Base-by-base conservation (phyloP, 2,329 filamentous ascomycete species). In the Fusarium luffae region DNA sequence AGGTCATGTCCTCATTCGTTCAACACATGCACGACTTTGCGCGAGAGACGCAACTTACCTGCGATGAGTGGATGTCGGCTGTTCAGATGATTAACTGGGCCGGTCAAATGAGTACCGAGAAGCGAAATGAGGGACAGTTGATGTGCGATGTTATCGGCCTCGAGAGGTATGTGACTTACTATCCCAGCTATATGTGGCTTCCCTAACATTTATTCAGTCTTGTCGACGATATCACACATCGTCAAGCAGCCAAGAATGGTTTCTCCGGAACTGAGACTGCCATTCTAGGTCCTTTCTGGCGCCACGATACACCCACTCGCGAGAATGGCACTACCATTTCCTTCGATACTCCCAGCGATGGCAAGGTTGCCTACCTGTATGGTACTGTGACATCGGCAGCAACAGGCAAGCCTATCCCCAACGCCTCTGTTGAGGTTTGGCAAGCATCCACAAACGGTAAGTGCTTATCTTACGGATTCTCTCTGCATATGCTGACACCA, bases 201-300 rank as follows among this genome's bases (percentile, higher is more conserved):
- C 25, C 9, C 27, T 59, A 34, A 73, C 28, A 4, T 5, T 16
- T 2, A 4, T 11, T 0, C 54, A 85, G 83, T 21, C 86, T 92
- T 6, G 92, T 94, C 48, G 93, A 95, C 78, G 92, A 95, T 77
- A 95, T 96, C 75, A 93, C 91, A 58, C 91, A 89, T 81, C 89
- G 88, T 52, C 69, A 75, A 18, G 85, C 85, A 51, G 82, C 85
- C 56, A 81, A 81, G 52, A 73, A 75, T 37, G 67, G 76, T 41
- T 81, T 82, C 16, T 75, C 81, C 16, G 84, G 89, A 13, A 96
- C 93, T 7, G 88, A 92, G 4, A 92, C 92, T 6, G 89, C 93
- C 42, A 93, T 97, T 70, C 86, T 97, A 1, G 93, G 93, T 0
- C 93, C 93, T 2, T 97, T 97, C 82, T 97, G 92, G 88, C 87